Conservation (phyloP, 129 eudicot species). For the Mikania micrantha region DNA sequence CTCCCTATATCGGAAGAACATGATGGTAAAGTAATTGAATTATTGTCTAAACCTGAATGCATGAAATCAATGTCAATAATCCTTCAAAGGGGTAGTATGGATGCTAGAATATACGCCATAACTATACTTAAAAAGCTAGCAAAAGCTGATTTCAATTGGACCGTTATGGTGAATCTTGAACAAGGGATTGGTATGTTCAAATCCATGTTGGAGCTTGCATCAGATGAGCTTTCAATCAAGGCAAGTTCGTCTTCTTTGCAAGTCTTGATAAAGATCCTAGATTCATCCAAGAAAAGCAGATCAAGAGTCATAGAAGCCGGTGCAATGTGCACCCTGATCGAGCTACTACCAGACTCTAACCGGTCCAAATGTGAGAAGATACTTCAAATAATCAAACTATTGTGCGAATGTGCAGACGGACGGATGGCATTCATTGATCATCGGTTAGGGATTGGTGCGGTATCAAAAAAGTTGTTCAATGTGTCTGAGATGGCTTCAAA, state of each 20-base stretch:
- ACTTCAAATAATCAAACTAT: conserved; percentile 40
- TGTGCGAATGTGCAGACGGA: conserved; percentile 77
- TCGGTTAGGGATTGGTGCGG: conserved; percentile 43
- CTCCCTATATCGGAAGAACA: conserved; percentile 39
- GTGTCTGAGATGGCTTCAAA: conserved; percentile 43
- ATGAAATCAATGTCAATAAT: conserved; percentile 53
- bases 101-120: conserved; percentile 54
- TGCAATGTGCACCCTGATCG: conserved; percentile 61
- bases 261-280: conserved; percentile 44
- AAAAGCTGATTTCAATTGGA: conserved; percentile 41
- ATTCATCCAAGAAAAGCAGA: conserved; percentile 53
- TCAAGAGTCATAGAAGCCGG: conserved; percentile 77
- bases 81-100: conserved; percentile 68
- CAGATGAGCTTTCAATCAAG: conserved; percentile 53
- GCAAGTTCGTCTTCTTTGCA: conserved; percentile 64
- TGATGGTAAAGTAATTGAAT: conserved; percentile 23
- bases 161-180: conserved; percentile 34
- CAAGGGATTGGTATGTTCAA: conserved; percentile 68
- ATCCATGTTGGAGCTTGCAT: conserved; percentile 58
- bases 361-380: conserved; percentile 60
- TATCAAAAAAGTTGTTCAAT: conserved; percentile 53
- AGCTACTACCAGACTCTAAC: conserved; percentile 68
- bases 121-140: conserved; percentile 47
- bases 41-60: conserved; percentile 49
- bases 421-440: conserved; percentile 71